Percentiles rank a stretch among this genome's conserved stretches.
These are phyloP conservation scores for Penicillium riverlandense DNA, from an alignment of 495 filamentous ascomycete genomes.

Conservation along the genomic window DNA sequence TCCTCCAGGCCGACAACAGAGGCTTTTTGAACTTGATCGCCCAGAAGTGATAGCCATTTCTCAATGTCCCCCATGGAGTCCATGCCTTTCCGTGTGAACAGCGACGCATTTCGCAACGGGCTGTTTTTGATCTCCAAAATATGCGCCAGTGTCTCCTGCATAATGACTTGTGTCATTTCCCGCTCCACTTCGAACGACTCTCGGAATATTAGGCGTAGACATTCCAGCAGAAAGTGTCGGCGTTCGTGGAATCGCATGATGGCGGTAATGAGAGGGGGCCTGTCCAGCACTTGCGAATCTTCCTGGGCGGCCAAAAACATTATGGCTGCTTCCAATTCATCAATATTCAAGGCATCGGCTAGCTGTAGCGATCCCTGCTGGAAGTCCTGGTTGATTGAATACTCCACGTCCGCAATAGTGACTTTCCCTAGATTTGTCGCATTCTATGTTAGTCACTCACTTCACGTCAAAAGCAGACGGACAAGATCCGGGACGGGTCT, in stretches of 20 bases:
- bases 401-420: conserved; percentile 61
- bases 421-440: conserved; percentile 53
- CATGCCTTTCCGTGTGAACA: conserved; percentile 63
- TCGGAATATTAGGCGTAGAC: conserved; percentile 67
- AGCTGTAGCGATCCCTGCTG: conserved; percentile 68
- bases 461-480: neutral
- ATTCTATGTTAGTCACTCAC: conserved; percentile 23
- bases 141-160: conserved; percentile 31
- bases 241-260: conserved; percentile 80
- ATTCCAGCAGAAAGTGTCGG: conserved; percentile 71
- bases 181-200: conserved; percentile 54
- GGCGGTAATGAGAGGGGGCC: conserved; percentile 61
- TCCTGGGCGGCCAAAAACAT: conserved; percentile 63
- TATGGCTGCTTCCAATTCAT: conserved; percentile 76
- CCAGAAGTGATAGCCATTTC: conserved; percentile 60
- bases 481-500: neutral
- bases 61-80: conserved; percentile 65
- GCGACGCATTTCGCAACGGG: conserved; percentile 35
- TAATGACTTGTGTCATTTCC: conserved; percentile 31
- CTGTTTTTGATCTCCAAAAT: conserved; percentile 41
- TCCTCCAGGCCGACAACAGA: conserved; percentile 57
- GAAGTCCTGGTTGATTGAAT: conserved; percentile 80
- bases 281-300: conserved; percentile 56
- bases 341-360: conserved; percentile 80
- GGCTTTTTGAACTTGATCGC: conserved; percentile 63